Evolutionary conservation across 768 basidiomycete genomes (phyloP).

Genomic region (Agaricus bisporus): DNA sequence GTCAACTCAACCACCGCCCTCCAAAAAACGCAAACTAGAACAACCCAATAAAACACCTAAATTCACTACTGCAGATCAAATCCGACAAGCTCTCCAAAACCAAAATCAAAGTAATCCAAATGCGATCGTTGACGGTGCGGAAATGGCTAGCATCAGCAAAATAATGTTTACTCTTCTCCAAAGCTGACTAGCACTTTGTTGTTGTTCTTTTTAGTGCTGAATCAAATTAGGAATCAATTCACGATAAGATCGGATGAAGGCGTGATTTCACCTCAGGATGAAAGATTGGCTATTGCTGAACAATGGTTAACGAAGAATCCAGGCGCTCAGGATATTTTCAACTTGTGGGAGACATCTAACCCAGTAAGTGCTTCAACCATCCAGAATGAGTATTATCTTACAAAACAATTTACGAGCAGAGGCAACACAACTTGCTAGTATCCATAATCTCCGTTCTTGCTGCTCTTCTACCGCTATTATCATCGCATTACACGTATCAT

Average conservation of each 20-base stretch:
- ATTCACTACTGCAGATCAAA: constrained; percentile 25
- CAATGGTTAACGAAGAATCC: constrained; percentile 56
- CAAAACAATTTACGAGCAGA: not conserved
- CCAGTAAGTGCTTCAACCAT: constrained; percentile 32
- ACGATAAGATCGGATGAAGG: constrained; percentile 44
- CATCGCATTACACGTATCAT: constrained; percentile 67
- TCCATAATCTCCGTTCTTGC: constrained; percentile 41
- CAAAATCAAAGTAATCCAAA: constrained; percentile 24
- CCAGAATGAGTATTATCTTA: not conserved
- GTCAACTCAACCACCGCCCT: not conserved
- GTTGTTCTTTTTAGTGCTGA: constrained; percentile 30
- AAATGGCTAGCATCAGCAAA: no score
- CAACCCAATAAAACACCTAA: not conserved
- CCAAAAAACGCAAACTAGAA: constrained; percentile 8
- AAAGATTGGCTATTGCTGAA: constrained; percentile 50
- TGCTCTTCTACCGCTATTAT: constrained; percentile 53
- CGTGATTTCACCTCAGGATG: constrained; percentile 47
- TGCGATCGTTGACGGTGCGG: constrained; percentile 24
- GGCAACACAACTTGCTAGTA: not conserved
- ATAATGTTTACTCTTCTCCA: not conserved
- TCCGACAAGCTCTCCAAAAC: constrained; percentile 22
- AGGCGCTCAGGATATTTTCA: constrained; percentile 55
- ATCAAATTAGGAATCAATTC: constrained; percentile 57
- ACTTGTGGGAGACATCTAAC: constrained; percentile 49
- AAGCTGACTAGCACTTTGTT: not conserved